Evolutionary conservation across 768 basidiomycete species (phyloP).

Genomic region (Tulasnella sp.): DNA sequence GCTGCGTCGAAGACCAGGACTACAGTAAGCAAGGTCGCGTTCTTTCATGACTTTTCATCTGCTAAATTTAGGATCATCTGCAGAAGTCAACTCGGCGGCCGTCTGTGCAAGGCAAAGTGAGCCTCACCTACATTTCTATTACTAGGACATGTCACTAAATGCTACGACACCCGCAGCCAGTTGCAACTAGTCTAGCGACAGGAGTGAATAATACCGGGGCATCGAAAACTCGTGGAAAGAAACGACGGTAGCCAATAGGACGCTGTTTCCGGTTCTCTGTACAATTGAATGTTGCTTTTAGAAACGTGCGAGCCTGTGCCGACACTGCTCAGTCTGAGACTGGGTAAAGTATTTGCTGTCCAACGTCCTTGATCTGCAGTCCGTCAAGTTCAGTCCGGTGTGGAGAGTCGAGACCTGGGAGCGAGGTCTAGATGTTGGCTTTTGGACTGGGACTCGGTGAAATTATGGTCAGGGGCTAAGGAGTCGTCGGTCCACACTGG

Average conservation of each 20-base stretch:
- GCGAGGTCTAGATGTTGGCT: not conserved
- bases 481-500: not conserved
- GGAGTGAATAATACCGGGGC: not conserved
- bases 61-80: not conserved
- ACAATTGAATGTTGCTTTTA: not conserved
- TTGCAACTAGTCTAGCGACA: not conserved
- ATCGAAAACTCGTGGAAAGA: not conserved
- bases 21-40: not conserved
- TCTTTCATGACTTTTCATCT: too few species aligned
- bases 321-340: not conserved
- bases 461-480: not conserved
- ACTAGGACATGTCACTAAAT: not conserved
- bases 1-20: not conserved
- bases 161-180: not conserved
- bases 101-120: not conserved
- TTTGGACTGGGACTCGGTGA: not conserved
- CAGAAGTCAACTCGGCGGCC: not conserved
- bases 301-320: not conserved
- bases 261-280: not conserved
- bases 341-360: not conserved
- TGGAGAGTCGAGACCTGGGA: not conserved
- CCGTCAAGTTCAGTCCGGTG: not conserved
- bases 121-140: not conserved
- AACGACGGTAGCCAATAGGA: not conserved
- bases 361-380: not conserved